Evolutionary conservation across 441 rosid species (phyloP), one percentile per base, ranked within the genome.

Genomic region (Erysimum cheiri): DNA sequence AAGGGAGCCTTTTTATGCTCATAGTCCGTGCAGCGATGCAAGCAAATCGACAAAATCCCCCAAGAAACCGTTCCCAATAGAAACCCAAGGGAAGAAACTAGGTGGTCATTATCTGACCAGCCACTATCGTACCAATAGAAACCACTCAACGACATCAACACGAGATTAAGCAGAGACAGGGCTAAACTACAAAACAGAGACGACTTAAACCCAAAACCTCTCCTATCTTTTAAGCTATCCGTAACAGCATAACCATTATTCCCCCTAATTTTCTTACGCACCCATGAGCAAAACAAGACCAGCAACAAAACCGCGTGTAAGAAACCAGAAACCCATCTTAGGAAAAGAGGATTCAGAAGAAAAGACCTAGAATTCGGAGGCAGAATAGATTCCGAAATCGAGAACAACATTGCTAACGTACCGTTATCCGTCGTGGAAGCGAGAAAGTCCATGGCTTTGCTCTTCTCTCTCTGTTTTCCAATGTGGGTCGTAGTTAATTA

Each of bases 41-140:
- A 71, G 74, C 64, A 82, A 66, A 85, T 77, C 66, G 81, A 78
- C 62, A 87, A 60, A 24, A 69, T 70, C 41, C 80, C 92, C 97
- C 93, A 93, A 73, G 89, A 80, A 39, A 88, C 65, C 52, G 86
- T 70, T 60, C 69, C 81, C 15, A 86, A 69, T 9, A 70, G 78
- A 60, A 82, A 88, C 83, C 86, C 92, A 17, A 81, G 63, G 48
- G 81, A 80, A 65, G 80, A 81, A 41, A 85, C 85, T 47, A 88
- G 59, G 66, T 78, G 70, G 19, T 75, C 84, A 3, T 10, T 3
- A 68, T 80, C 86, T 40, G 74, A 82, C 93, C 89, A 88, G 59
- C 68, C 85, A 78, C 84, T 83, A 69, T 61, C 77, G 77, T 78
- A 83, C 97, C 96, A 87, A 53, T 79, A 85, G 67, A 87, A 89